Evolutionary conservation across 176 grass and related monocot species (phyloP).

Genomic region (Avena insularis): DNA sequence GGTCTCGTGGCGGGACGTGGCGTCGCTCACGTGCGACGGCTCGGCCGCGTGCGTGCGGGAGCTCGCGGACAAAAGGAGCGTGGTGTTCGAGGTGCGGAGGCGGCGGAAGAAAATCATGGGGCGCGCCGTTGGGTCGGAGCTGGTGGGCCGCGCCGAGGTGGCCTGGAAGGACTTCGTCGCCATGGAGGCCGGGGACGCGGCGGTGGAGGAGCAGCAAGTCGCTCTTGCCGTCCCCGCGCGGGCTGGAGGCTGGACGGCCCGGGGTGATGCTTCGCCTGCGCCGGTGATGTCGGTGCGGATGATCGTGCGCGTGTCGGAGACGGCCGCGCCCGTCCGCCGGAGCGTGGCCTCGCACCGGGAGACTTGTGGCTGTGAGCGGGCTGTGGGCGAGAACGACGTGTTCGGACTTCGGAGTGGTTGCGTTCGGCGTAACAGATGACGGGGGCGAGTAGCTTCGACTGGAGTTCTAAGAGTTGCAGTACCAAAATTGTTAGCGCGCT

Average conservation of each 20-base stretch:
- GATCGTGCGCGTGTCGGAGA: conserved; percentile 33
- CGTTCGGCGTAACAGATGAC: conserved; percentile 28
- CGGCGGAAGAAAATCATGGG: conserved; percentile 10
- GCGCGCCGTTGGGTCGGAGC: conserved; percentile 14
- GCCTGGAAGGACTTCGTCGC: conserved; percentile 40
- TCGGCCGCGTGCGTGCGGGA: conserved; percentile 33
- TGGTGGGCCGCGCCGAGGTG: conserved; percentile 43
- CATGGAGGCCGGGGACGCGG: background rate
- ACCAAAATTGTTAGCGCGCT: no score
- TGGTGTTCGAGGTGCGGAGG: conserved; percentile 52
- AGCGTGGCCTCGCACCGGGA: background rate
- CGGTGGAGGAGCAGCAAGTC: conserved; percentile 26
- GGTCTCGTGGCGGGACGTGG: conserved; percentile 50
- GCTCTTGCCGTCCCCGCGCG: background rate
- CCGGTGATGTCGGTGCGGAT: conserved; percentile 41
- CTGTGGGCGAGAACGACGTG: conserved; percentile 10
- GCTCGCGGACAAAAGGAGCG: conserved; percentile 29
- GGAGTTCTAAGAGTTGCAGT: no score
- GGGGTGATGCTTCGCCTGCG: background rate
- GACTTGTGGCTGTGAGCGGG: conserved; percentile 12
- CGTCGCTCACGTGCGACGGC: conserved; percentile 49
- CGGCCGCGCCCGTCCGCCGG: background rate
- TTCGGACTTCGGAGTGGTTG: conserved; percentile 16
- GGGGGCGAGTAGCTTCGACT: conserved; percentile 34
- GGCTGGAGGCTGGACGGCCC: background rate